Base-by-base conservation (phyloP, 1,284 basidiomycete genomes). In the Ceratobasidium sp. region DNA sequence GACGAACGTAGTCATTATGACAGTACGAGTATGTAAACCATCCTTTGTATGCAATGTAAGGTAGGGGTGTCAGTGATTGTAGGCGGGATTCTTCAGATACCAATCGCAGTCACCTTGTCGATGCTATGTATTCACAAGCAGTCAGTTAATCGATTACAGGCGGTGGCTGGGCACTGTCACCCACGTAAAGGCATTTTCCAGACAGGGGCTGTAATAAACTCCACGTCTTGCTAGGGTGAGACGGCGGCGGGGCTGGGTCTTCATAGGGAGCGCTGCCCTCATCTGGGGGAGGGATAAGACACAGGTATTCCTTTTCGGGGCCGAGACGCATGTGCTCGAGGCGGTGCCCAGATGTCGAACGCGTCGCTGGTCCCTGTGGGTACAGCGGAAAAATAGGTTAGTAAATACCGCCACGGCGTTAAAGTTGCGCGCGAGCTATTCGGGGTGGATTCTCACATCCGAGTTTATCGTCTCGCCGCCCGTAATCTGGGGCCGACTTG, bases 1-100 rank as follows among this genome's bases (percentile, higher is more conserved):
- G 95, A 76, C 94, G 90, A 78, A 96, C 93, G 84, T 95, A 90
- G 77, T 90, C 88, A 84, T 94, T 93, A 85, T 96, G 95, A 86
- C 96, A 97, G 85, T 97, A 97, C 77, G 94, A 92, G 84, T 97
- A 98, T 54, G 96, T 98, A 86, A 97, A 98, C 96, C 96, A 98
- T 51, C 91, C 83, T 77, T 85, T 73, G 73, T 75, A 53, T 51
- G 54, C 35, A 33, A 37, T 17, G 37, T 26, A 61, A 42, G 49
- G 37, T 51, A 67, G 67, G 76, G 61, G 53, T 42, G 71, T 65
- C 63, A 66, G 60, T 65, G 45, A 75, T 66, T 31, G 26, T 49
- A 42, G 60, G 20, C 54, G 60, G 60, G 54, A 60, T 77, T 63
- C 51, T 68, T 6, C 37, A 65, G 28, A 66, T 77, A 42, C 60